Percentiles rank a stretch among this genome's conserved stretches.
Conservation (phyloP, 2,329 filamentous ascomycete species). For the Penicillium sp. region DNA sequence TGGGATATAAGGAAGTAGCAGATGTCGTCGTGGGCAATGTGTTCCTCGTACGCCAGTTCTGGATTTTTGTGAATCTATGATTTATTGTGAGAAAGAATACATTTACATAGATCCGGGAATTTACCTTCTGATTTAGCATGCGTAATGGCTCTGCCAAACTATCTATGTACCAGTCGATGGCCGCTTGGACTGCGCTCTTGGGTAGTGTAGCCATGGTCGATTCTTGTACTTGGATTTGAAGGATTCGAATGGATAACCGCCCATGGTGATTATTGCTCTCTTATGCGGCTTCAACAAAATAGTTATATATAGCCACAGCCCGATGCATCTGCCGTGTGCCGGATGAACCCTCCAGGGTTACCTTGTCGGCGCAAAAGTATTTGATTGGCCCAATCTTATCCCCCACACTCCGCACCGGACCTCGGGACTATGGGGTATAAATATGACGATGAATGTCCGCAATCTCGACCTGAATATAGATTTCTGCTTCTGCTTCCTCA, state of each 20-base stretch:
- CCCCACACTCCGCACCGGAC: not conserved
- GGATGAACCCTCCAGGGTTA: not conserved
- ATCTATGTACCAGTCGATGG: not conserved
- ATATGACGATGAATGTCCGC: not conserved
- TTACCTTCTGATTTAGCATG: not conserved
- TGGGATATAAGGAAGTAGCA: conserved; percentile 12
- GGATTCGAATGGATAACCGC: no score
- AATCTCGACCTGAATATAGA: not conserved
- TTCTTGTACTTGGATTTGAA: not conserved
- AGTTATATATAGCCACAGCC: not conserved
- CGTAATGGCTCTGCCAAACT: not conserved
- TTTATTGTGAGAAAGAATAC: no score
- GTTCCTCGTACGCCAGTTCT: conserved; percentile 20
- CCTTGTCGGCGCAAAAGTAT: not conserved
- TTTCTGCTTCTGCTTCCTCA: not conserved
- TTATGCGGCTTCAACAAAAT: not conserved
- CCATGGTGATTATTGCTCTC: not conserved
- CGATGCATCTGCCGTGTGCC: not conserved
- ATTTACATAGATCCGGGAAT: no score
- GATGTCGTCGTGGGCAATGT: conserved; percentile 14
- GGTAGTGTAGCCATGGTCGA: not conserved
- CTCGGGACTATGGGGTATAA: not conserved
- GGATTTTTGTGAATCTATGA: conserved; percentile 15
- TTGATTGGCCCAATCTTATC: not conserved
- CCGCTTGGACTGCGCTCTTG: not conserved